A percentile compares a stretch with the other conserved stretches of the same genome.
Evolutionary conservation across 768 basidiomycete species (phyloP).

Genomic region (Pisolithus microcarpus): DNA sequence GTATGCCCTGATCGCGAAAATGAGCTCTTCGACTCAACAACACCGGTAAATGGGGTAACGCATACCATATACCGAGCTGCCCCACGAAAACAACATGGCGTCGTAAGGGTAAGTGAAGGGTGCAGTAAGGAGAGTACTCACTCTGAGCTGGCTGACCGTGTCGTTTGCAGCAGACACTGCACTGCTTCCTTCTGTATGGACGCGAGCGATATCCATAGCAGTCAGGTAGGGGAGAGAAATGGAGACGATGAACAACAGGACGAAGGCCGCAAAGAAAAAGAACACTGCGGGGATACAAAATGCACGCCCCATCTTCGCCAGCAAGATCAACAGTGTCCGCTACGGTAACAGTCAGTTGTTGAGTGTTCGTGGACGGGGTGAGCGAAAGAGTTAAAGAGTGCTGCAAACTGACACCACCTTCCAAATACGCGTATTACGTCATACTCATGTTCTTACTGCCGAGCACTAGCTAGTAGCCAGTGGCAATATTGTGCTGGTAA

Average conservation of each 20-base stretch:
- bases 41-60: neutral
- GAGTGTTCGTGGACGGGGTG: neutral
- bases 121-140: conserved; percentile 29
- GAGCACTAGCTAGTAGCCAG: too few relatives aligned
- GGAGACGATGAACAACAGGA: conserved; percentile 60
- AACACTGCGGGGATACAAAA: conserved; percentile 59
- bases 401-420: too few relatives aligned
- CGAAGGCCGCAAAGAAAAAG: conserved; percentile 53
- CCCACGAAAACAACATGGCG: conserved; percentile 4
- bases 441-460: too few relatives aligned
- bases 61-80: conserved; percentile 69
- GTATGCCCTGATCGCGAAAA: conserved; percentile 41
- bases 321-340: neutral
- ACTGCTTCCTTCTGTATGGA: conserved; percentile 36
- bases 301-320: conserved; percentile 33
- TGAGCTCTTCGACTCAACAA: conserved; percentile 4
- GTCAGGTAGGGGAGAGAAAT: conserved; percentile 66
- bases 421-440: too few relatives aligned
- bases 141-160: conserved; percentile 43
- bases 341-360: neutral
- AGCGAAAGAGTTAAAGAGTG: neutral
- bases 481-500: too few relatives aligned
- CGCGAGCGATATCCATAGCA: conserved; percentile 59
- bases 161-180: conserved; percentile 9
- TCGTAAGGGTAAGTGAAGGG: neutral